A percentile compares a stretch with the other conserved stretches of the same genome.
These are phyloP conservation scores for Heterobasidion irregulare DNA, from an alignment of 1,284 basidiomycete genomes.

Conservation along the genomic window DNA sequence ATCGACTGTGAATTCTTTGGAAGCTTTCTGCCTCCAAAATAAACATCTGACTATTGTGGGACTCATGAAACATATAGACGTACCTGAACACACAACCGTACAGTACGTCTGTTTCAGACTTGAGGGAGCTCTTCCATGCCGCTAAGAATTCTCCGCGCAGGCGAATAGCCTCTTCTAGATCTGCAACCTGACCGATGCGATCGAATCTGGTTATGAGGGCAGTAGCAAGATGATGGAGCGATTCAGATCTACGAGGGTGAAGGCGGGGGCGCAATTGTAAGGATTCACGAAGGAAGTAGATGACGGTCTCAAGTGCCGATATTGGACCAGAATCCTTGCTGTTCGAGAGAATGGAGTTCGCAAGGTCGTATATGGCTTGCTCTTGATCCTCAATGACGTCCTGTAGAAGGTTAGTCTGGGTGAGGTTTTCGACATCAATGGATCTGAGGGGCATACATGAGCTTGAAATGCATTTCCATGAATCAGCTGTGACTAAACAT, in stretches of 20 bases:
- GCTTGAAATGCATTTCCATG: too few species aligned
- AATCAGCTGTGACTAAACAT: too few species aligned
- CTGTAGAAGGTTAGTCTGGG: neutral
- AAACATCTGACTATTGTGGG: too few species aligned
- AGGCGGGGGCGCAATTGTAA: neutral
- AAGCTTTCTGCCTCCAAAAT: too few species aligned
- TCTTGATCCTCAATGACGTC: neutral
- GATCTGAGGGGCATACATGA: too few species aligned
- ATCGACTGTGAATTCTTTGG: neutral
- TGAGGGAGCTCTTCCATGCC: neutral
- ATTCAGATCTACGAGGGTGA: neutral
- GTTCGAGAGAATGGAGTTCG: neutral
- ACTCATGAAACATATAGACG: too few species aligned
- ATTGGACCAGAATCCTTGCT: neutral
- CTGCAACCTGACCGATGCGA: neutral
- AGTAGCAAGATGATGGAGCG: neutral
- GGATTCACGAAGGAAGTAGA: neutral
- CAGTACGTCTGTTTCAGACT: neutral
- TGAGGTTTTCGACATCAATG: too few species aligned
- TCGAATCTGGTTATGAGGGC: neutral
- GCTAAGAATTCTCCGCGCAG: neutral
- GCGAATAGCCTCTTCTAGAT: neutral
- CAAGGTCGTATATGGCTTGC: neutral
- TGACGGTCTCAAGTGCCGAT: neutral
- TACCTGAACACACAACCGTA: neutral